Evolutionary conservation across 2,329 filamentous ascomycete species (phyloP), one percentile per base, ranked within the genome.

Genomic region (Macrophomina tecta): DNA sequence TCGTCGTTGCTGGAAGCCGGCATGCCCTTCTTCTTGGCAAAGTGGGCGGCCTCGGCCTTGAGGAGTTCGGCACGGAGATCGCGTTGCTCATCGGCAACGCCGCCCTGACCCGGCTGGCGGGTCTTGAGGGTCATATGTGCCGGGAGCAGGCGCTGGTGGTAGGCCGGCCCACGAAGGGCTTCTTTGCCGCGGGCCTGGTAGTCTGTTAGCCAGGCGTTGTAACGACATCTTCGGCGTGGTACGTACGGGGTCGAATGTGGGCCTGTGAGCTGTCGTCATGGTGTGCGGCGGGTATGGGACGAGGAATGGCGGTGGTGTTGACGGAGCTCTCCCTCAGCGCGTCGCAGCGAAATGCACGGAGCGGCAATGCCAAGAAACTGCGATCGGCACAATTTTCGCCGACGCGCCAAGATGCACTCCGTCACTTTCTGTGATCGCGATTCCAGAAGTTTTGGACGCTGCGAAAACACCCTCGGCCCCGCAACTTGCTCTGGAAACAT

Each of bases 71-170:
- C 91, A 72, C 93, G 90, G 64, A 99, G 87, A 77, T 99, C 94
- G 76, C 91, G 92, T 64, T 85, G 82, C 71, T 85, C 80, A 70
- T 96, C 93, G 42, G 90, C 90, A 70, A 89, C 90, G 71, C 92
- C 92, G 73, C 95, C 95, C 82, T 99, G 95, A 52, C 93, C 94
- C n/a, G 91, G 86, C 82, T 95, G 88, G 69, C 90, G 88, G 77
- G 90, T 91, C 82, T 99, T 99, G 76, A 99, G 89, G 70, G 92
- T 90, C 12, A 92, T 98, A 79, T 99, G 91, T 38, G 95, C 95
- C 40, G 95, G 94, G 14, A 97, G 89, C 16, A 98, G 90, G 73
- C 95, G 91, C 81, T 98, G 94, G 78, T 99, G 95, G 83, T 97
- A 98, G 73, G 93, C 94, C 60, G 93, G 92, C 56, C 95, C 95